Conservation (phyloP, 2,329 filamentous ascomycete genomes). For the Claviceps arundinis region DNA sequence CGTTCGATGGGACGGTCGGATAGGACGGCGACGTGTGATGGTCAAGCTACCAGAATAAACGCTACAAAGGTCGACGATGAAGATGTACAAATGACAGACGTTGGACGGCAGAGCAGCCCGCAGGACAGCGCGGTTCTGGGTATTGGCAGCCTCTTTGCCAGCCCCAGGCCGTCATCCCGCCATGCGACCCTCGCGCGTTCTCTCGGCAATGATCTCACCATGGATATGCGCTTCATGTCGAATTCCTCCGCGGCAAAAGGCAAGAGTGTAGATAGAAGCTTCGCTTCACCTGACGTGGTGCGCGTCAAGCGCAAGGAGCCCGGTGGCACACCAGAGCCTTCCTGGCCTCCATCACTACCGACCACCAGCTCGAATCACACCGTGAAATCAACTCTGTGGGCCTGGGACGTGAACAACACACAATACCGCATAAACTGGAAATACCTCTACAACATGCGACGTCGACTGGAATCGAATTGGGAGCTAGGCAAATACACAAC, state of each 20-base stretch:
- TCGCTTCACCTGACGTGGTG: slow-evolving; percentile 14
- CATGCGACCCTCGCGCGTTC: slow-evolving; percentile 12
- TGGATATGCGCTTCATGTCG: slow-evolving; percentile 12
- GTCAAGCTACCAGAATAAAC: slow-evolving; percentile 40
- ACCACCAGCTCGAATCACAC: slow-evolving; percentile 18
- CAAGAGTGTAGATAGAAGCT: slow-evolving; percentile 17
- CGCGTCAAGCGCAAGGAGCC: slow-evolving; percentile 25
- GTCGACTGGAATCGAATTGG: slow-evolving; percentile 83
- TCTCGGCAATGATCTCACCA: slow-evolving; percentile 17
- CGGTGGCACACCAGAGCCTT: slow-evolving; percentile 18
- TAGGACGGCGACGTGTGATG: slow-evolving; percentile 31
- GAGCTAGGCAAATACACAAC: slow-evolving; percentile 66
- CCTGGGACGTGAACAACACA: slow-evolving; percentile 33
- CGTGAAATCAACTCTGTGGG: slow-evolving; percentile 34
- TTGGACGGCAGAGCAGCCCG: slow-evolving; percentile 11
- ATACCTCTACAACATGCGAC: slow-evolving; percentile 79
- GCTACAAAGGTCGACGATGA: slow-evolving; percentile 35
- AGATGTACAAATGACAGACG: slow-evolving; percentile 36
- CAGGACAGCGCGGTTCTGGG: slow-evolving; percentile 10
- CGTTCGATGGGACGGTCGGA: slow-evolving; percentile 28
- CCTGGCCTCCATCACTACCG: slow-evolving; percentile 16
- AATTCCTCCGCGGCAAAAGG: slow-evolving; percentile 11
- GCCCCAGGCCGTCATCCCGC: slow-evolving; percentile 18
- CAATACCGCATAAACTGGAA: slow-evolving; percentile 73
- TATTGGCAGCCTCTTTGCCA: slow-evolving; percentile 21